Evolutionary conservation across 1,139 yeast genomes (phyloP).

Genomic region (Candida tunisiensis): DNA sequence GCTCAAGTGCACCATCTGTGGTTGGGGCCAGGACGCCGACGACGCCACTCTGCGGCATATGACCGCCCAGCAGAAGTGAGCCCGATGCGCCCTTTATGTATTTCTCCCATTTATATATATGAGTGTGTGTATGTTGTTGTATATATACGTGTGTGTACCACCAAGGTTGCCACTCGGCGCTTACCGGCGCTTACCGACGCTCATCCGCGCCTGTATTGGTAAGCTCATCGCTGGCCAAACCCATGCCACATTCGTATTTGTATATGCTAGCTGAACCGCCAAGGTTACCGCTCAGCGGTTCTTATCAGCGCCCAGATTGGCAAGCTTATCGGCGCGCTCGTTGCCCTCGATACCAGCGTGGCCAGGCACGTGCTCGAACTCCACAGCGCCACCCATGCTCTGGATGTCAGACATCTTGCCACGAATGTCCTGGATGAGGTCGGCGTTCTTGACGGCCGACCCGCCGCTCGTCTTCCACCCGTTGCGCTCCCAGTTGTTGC

Average conservation of each 20-base stretch:
- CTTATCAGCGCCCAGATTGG: conserved; percentile 42
- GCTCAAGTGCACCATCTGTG: conserved; percentile 26
- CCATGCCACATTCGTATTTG: no score
- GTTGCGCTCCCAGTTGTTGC: conserved; percentile 31
- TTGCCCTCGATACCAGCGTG: conserved; percentile 60
- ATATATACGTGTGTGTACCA: no score
- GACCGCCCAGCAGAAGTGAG: conserved; percentile 11
- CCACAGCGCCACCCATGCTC: conserved; percentile 14
- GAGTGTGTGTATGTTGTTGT: no score
- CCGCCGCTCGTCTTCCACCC: conserved; percentile 35
- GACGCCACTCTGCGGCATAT: conserved; percentile 20
- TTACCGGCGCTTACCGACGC: no score
- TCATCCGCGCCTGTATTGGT: no score
- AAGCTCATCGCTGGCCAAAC: no score
- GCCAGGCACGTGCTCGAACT: conserved; percentile 48
- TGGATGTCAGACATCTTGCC: conserved; percentile 17
- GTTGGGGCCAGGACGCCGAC: conserved; percentile 27
- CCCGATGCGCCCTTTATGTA: no score
- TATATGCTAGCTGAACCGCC: no score
- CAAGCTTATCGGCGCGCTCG: conserved; percentile 61
- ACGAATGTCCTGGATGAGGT: conserved; percentile 24
- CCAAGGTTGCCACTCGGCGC: no score
- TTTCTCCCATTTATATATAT: no score
- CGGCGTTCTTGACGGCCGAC: conserved; percentile 31
- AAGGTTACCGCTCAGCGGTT: no score